Evolutionary conservation across 2,329 filamentous ascomycete species (phyloP).

Genomic region (Myriosclerotinia curreyana): DNA sequence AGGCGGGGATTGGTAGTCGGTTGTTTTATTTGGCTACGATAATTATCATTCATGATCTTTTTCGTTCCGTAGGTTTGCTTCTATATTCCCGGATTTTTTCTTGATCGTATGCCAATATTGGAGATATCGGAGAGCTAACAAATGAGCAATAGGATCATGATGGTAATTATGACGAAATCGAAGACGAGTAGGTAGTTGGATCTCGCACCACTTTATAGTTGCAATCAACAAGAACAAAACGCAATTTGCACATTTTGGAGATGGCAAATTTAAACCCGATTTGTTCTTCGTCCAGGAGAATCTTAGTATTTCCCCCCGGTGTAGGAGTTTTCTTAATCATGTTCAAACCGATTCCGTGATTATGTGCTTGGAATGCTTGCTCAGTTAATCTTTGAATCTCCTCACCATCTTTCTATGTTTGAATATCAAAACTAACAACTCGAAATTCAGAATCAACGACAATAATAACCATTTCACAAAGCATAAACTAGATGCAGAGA

Average conservation of each 20-base stretch:
- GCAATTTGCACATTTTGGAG: slow-evolving; percentile 57
- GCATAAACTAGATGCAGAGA: slow-evolving; percentile 53
- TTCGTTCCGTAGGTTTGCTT: slow-evolving; percentile 33
- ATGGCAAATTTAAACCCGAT: slow-evolving; percentile 70
- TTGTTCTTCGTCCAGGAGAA: slow-evolving; percentile 65
- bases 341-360: slow-evolving; percentile 77
- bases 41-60: slow-evolving; percentile 53
- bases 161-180: slow-evolving; percentile 13
- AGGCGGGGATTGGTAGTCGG: slow-evolving; percentile 45
- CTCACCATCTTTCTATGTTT: background rate
- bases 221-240: slow-evolving; percentile 36
- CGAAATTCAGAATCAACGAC: slow-evolving; percentile 68
- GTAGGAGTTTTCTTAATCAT: slow-evolving; percentile 71
- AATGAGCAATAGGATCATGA: slow-evolving; percentile 9
- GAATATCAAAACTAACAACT: slow-evolving; percentile 16
- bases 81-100: background rate
- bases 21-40: slow-evolving; percentile 49
- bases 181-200: slow-evolving; percentile 45
- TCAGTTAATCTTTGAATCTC: slow-evolving; percentile 39
- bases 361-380: slow-evolving; percentile 75
- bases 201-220: slow-evolving; percentile 46
- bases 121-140: background rate
- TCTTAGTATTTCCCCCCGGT: slow-evolving; percentile 69
- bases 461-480: slow-evolving; percentile 70
- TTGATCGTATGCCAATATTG: background rate